phyloP scores from a whole-genome alignment of 495 filamentous ascomycete genomes.

The Aspergillus campestris region DNA sequence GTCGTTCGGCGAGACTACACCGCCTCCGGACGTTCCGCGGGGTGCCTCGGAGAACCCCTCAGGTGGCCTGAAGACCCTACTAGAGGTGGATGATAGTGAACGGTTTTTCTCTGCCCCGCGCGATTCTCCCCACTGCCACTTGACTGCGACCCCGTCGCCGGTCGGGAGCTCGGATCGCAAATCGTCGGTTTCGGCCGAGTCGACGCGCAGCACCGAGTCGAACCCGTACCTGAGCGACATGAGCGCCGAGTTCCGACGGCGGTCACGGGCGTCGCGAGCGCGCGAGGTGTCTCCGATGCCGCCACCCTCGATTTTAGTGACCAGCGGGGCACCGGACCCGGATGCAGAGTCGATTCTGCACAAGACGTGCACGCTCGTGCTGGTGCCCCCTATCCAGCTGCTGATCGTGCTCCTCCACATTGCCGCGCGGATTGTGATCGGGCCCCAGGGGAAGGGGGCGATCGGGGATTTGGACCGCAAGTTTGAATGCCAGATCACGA shows the following conservation, averaged over 20 bases:
- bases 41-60: too few species aligned
- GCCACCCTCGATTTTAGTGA: conserved; percentile 50
- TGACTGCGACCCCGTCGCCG: too few species aligned
- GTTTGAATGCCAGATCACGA: conserved; percentile 11
- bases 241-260: conserved; percentile 42
- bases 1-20: conserved; percentile 12
- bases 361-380: conserved; percentile 64
- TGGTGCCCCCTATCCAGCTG: conserved; percentile 68
- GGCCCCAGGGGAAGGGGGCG: conserved; percentile 23
- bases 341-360: conserved; percentile 61
- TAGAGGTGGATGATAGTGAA: too few species aligned
- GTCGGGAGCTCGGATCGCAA: too few species aligned
- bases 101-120: too few species aligned
- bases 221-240: conserved; percentile 41
- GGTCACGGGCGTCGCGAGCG: conserved; percentile 44
- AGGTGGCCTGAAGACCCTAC: too few species aligned
- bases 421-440: conserved; percentile 63
- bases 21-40: too few species aligned
- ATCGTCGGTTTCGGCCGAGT: not conserved
- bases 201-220: not conserved
- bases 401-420: conserved; percentile 71
- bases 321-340: conserved; percentile 36
- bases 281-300: conserved; percentile 65
- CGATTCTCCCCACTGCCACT: too few species aligned
- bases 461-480: conserved; percentile 9